Base-by-base conservation (phyloP, 2,329 filamentous ascomycete genomes). In the Alternaria rosae region DNA sequence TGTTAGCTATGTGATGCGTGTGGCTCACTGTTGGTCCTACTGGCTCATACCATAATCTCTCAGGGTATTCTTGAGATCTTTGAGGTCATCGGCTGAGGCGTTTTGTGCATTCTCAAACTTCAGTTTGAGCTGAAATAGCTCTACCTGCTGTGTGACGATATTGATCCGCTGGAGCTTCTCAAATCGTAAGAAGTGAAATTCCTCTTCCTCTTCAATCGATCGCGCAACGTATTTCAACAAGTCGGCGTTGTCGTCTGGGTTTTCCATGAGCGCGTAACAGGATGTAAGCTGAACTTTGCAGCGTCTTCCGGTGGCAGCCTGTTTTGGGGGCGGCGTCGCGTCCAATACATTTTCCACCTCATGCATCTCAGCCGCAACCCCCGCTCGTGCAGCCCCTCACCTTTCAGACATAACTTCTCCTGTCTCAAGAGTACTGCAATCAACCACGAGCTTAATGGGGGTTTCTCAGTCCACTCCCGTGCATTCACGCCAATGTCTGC, bases 191-290 rank as follows among this genome's bases (percentile, higher is more conserved):
- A 47, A 47, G 4, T 47, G 10, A 1, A 47, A 47, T 1, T 47
- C 44, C 2, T 47, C 9, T 1, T 47, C 15, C 0, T n/a, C 23
- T 4, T 7, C 3, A 4, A 47, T 0, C 0, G 44, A 28, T 4
- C 10, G 32, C 6, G 13, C 13, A 35, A 35, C 4, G 7, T 35
- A 35, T 35, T 8, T 1, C 13, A 35, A 35, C 32, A 35, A 35
- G 13, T 35, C 32, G 32, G 32, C 1, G 32, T 35, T 8, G 13
- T n/a, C 9, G 4, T n/a, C 32, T 15, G 6, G 7, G 32, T 2
- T 35, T 13, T 6, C 32, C 32, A 32, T 32, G 1, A 7, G 30
- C 30, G 30, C 12, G 6, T 3, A 15, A 7, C 12, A 15, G 30
- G 30, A 32, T 7, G 6, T 6, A 15, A 15, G 32, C 32, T 35